Evolutionary conservation across 192 early-diverging fungal species (phyloP).

Genomic region (Coemansia sp.): DNA sequence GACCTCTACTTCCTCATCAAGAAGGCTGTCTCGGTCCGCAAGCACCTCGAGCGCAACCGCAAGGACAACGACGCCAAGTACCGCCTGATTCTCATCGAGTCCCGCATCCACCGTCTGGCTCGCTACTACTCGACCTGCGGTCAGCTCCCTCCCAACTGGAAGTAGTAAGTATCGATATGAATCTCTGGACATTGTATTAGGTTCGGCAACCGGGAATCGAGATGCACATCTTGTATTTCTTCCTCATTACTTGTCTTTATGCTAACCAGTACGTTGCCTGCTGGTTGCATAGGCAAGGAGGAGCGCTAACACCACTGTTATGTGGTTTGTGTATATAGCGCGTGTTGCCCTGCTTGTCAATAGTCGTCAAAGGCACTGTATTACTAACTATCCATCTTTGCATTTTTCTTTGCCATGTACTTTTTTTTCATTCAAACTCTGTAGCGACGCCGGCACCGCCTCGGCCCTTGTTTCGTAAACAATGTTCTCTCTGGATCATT

Average conservation of each 20-base stretch:
- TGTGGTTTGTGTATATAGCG: constrained; percentile 1
- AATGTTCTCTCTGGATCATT: background rate
- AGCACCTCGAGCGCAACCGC: constrained; percentile 98
- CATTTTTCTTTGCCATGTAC: constrained; percentile 12
- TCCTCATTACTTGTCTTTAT: background rate
- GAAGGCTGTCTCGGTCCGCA: constrained; percentile 98
- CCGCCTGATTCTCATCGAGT: constrained; percentile 97
- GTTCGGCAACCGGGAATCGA: constrained; percentile 24
- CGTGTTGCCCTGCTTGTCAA: constrained; percentile 43
- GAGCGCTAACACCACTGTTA: constrained; percentile 13
- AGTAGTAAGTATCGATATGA: constrained; percentile 79
- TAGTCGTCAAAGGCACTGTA: constrained; percentile 40
- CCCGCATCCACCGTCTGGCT: constrained; percentile 96
- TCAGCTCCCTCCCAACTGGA: constrained; percentile 96
- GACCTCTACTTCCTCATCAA: constrained; percentile 99
- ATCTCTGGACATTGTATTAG: constrained; percentile 32
- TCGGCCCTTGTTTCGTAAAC: constrained; percentile 80
- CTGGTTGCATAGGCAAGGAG: constrained; percentile 10
- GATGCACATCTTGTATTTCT: constrained; percentile 9
- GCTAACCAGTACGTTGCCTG: constrained; percentile 1
- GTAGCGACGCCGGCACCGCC: constrained; percentile 77
- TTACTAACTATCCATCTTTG: constrained; percentile 4
- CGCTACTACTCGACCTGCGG: constrained; percentile 99
- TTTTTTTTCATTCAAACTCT: constrained; percentile 19
- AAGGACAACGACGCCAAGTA: constrained; percentile 99